Conservation (phyloP, 2,329 filamentous ascomycete genomes). For the Talaromyces sp. region DNA sequence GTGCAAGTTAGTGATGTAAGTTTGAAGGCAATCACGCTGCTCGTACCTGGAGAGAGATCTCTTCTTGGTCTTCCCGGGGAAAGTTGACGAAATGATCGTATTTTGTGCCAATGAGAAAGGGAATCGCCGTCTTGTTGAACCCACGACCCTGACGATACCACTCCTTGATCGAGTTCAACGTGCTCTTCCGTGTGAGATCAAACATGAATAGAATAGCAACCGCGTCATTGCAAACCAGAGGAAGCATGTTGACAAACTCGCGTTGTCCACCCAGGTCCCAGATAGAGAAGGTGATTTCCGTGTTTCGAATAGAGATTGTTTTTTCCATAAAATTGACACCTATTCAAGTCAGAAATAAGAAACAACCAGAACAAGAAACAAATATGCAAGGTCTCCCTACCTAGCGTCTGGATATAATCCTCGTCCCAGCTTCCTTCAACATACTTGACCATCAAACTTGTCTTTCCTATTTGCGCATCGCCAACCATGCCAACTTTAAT, state of each 20-base stretch:
- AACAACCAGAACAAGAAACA: background rate
- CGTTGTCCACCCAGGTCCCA: constrained; percentile 98
- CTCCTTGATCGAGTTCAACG: constrained; percentile 98
- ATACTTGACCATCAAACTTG: constrained; percentile 98
- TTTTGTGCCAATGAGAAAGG: constrained; percentile 93
- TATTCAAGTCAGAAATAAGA: constrained; percentile 25
- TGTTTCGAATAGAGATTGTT: constrained; percentile 98
- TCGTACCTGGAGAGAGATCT: constrained; percentile 88
- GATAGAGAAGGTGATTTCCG: constrained; percentile 98
- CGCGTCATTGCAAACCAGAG: constrained; percentile 97
- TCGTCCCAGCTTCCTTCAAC: constrained; percentile 99
- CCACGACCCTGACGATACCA: constrained; percentile 97
- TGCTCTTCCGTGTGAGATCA: constrained; percentile 95
- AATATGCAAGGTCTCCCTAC: constrained; percentile 36
- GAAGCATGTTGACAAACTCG: constrained; percentile 99
- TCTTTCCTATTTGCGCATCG: constrained; percentile 98
- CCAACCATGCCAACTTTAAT: constrained; percentile 99
- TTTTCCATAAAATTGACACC: constrained; percentile 99
- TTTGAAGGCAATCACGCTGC: too few species aligned
- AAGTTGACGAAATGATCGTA: constrained; percentile 99
- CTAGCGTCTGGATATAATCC: constrained; percentile 97
- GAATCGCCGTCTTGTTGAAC: constrained; percentile 99
- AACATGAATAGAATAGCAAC: constrained; percentile 99
- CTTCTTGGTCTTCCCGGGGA: constrained; percentile 92
- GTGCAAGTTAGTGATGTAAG: constrained; percentile 17